These are phyloP conservation scores for Acanthamoeba divionensis DNA, from an alignment of 208 protist genomes.

Conservation along the genomic window DNA sequence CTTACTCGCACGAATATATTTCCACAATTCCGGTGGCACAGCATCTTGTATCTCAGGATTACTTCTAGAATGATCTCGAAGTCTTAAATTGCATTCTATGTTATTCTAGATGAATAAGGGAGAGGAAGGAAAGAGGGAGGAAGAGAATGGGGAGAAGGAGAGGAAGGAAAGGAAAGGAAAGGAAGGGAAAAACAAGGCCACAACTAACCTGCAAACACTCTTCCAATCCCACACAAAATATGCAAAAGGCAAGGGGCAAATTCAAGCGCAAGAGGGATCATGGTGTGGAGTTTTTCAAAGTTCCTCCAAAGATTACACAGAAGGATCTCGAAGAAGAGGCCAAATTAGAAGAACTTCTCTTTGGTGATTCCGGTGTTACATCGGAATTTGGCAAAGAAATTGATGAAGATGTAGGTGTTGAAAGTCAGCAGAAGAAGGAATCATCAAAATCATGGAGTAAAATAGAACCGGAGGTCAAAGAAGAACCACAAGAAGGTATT, in stretches of 20 bases:
- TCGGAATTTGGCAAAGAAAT: background rate
- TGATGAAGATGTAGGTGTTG: no score
- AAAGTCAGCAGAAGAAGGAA: no score
- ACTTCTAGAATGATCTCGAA: no score
- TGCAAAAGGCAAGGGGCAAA: background rate
- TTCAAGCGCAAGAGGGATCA: background rate
- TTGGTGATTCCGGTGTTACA: background rate
- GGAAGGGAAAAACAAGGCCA: background rate
- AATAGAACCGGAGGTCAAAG: no score
- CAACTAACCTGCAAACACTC: background rate
- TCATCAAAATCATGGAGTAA: no score
- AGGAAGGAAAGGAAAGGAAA: background rate
- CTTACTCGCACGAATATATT: no score
- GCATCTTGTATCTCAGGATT: no score
- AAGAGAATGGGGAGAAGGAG: background rate
- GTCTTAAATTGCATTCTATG: constrained; percentile 74
- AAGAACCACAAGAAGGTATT: no score
- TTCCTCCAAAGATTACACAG: background rate
- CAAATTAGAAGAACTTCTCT: background rate
- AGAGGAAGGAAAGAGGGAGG: background rate
- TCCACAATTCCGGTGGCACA: no score
- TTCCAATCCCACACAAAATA: background rate
- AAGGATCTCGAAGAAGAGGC: background rate
- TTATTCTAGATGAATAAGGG: constrained; percentile 51
- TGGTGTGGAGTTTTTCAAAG: background rate